Evolutionary conservation across 2,329 filamentous ascomycete genomes (phyloP).

Genomic region (Amauroascus niger): DNA sequence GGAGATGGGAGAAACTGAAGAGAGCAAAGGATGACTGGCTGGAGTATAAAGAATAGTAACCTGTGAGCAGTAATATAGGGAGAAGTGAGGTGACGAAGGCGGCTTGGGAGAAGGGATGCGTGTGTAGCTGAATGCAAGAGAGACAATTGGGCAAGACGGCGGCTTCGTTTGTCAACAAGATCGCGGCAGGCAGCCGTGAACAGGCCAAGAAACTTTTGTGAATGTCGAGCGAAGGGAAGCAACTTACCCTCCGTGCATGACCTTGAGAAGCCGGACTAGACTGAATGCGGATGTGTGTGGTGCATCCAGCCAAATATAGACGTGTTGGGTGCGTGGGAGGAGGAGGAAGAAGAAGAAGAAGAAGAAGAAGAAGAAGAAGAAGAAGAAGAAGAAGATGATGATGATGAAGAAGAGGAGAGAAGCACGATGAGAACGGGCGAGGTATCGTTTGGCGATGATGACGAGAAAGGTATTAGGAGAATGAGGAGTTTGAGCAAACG

Average conservation of each 20-base stretch:
- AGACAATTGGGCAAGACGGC: slow-evolving; percentile 18
- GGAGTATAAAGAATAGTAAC: slow-evolving; percentile 9
- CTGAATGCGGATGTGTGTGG: slow-evolving; percentile 6
- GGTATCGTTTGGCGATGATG: too few species aligned
- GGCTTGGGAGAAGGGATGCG: not conserved
- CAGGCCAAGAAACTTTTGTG: slow-evolving; percentile 14
- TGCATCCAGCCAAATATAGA: too few species aligned
- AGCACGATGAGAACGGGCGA: not conserved
- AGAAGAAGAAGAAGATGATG: not conserved
- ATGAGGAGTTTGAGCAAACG: not conserved
- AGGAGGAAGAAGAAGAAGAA: not conserved
- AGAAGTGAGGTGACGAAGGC: slow-evolving; percentile 10
- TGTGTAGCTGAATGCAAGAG: slow-evolving; percentile 11
- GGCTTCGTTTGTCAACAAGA: slow-evolving; percentile 30
- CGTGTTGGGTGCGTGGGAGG: not conserved
- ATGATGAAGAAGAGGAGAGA: not conserved
- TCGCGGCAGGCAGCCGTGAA: slow-evolving; percentile 24
- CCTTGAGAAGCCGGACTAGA: slow-evolving; percentile 12
- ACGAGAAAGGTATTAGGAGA: not conserved
- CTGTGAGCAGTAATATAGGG: slow-evolving; percentile 17
- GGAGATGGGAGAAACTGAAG: slow-evolving; percentile 4
- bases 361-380: too few species aligned
- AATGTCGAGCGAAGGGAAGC: slow-evolving; percentile 24
- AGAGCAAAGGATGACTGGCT: not conserved
- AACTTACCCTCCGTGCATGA: slow-evolving; percentile 32